phyloP scores from a whole-genome alignment of 1,139 yeast genomes.

The Saccharomyces hybrid region DNA sequence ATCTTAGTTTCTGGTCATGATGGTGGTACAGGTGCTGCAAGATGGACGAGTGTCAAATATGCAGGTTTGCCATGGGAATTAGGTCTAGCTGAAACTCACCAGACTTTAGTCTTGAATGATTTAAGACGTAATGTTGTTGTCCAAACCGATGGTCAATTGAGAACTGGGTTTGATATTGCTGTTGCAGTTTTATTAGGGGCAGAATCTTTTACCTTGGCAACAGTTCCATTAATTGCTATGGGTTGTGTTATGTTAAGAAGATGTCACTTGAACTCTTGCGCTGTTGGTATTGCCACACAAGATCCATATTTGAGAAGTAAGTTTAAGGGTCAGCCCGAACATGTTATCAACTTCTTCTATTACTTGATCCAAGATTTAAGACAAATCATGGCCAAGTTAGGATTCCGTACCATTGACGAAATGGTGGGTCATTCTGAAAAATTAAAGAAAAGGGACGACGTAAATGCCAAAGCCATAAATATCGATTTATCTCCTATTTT shows the following conservation, averaged over 20 bases:
- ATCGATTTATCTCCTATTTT: conserved; percentile 86
- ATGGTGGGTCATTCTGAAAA: conserved; percentile 97
- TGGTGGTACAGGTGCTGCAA: conserved; percentile 99
- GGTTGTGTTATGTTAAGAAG: conserved; percentile 95
- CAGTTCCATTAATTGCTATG: conserved; percentile 93
- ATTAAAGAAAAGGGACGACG: conserved; percentile 76
- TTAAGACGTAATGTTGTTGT: conserved; percentile 90
- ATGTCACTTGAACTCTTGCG: conserved; percentile 90
- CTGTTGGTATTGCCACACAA: conserved; percentile 98
- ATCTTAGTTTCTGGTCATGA: conserved; percentile 94
- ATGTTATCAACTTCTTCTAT: conserved; percentile 94
- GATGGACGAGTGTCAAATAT: conserved; percentile 93
- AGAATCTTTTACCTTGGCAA: conserved; percentile 97
- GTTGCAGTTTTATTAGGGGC: conserved; percentile 95
- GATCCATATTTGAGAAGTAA: conserved; percentile 90
- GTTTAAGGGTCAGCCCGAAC: conserved; percentile 96
- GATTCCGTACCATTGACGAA: conserved; percentile 91
- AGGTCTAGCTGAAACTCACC: conserved; percentile 97
- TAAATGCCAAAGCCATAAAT: conserved; percentile 85
- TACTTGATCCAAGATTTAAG: conserved; percentile 90
- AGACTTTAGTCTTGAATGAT: conserved; percentile 90
- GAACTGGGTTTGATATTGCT: conserved; percentile 91
- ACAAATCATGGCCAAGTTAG: conserved; percentile 85
- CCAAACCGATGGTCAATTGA: conserved; percentile 95
- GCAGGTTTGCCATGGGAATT: conserved; percentile 99